phyloP scores from a whole-genome alignment of 225 moss, liverwort and hornwort genomes.

The Thuidium tamariscinum region DNA sequence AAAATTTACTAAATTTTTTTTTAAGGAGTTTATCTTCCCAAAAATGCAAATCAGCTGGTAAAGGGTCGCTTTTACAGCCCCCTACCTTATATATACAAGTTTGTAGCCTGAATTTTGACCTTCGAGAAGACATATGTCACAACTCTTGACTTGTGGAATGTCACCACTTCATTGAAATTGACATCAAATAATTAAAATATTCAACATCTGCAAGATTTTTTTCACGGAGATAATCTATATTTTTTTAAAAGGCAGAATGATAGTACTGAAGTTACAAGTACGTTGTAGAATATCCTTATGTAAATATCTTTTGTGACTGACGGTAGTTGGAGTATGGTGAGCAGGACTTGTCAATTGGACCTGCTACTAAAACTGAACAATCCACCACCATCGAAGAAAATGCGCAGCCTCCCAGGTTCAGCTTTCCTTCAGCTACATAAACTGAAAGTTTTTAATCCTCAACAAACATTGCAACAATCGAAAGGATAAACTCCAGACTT shows the following conservation, averaged over 20 bases:
- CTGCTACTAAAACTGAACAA: neutral
- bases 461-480: neutral
- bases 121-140: neutral
- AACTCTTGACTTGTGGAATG: neutral
- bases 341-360: too few species aligned
- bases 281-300: neutral
- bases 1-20: too few species aligned
- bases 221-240: neutral
- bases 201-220: neutral
- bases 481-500: neutral
- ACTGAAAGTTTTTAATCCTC: neutral
- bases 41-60: too few species aligned
- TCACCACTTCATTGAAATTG: neutral
- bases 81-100: neutral
- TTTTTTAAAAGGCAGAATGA: neutral
- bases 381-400: neutral
- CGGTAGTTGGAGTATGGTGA: neutral
- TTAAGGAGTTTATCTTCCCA: too few species aligned
- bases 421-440: neutral
- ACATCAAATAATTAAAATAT: neutral
- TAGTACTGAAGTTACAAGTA: neutral
- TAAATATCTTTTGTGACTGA: too few species aligned
- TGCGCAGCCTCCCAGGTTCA: too few species aligned
- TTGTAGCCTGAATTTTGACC: neutral
- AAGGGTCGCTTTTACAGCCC: too few species aligned